These are phyloP conservation scores for Hymenoscyphus repandus DNA, from an alignment of 2,329 filamentous ascomycete species.

Conservation along the genomic window DNA sequence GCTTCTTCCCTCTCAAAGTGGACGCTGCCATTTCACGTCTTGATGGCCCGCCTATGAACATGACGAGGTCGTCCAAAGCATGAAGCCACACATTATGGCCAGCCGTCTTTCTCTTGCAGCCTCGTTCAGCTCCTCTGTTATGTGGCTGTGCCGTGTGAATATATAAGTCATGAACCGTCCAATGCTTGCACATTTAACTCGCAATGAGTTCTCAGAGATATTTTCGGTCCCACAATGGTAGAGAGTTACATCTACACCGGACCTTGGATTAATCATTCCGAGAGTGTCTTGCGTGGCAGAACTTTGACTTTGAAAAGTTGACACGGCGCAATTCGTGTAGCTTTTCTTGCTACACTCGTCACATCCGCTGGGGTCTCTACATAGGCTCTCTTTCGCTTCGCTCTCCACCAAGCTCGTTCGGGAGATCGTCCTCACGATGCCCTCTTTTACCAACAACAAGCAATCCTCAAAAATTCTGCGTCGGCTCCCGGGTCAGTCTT, in stretches of 20 bases:
- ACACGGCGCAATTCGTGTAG: constrained; percentile 1
- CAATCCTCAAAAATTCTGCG: constrained; percentile 4
- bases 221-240: neutral
- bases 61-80: no score
- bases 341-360: constrained; percentile 9
- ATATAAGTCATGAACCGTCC: no score
- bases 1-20: no score
- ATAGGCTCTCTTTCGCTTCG: constrained; percentile 7
- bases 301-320: constrained; percentile 3
- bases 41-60: no score
- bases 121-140: no score
- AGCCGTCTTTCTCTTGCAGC: no score
- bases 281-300: neutral
- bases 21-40: no score
- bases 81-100: no score
- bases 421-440: constrained; percentile 1
- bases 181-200: no score
- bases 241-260: constrained; percentile 6
- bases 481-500: constrained; percentile 1
- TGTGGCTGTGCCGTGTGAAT: no score
- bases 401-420: constrained; percentile 7
- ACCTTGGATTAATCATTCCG: constrained; percentile 6
- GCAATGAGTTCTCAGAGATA: no score
- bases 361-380: neutral
- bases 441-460: constrained; percentile 7